Conservation (phyloP, 345 rosid genomes). For the Erysimum cheiranthoides region DNA sequence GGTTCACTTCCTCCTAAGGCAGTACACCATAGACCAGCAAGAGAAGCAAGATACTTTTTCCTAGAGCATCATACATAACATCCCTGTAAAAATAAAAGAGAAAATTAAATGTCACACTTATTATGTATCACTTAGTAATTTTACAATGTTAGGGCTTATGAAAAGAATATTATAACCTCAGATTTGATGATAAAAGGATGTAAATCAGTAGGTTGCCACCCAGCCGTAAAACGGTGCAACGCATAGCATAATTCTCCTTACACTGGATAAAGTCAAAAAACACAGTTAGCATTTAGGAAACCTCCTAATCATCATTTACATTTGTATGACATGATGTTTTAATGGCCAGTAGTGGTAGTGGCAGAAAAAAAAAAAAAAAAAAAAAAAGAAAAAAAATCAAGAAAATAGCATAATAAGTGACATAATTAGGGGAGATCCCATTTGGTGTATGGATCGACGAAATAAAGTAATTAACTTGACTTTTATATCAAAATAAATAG, state of each 20-base stretch:
- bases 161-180: conserved; percentile 54
- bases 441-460: too few relatives aligned
- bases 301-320: too few relatives aligned
- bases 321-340: too few relatives aligned
- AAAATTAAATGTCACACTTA: not conserved
- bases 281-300: too few relatives aligned
- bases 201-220: conserved; percentile 83
- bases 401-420: too few relatives aligned
- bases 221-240: conserved; percentile 99
- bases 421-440: too few relatives aligned
- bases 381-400: too few relatives aligned
- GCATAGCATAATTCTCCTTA: conserved; percentile 89
- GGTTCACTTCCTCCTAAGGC: conserved; percentile 96
- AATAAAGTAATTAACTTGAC: too few relatives aligned
- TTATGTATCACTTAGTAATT: not conserved
- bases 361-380: too few relatives aligned
- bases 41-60: conserved; percentile 96
- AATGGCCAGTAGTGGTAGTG: too few relatives aligned
- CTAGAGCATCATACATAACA: conserved; percentile 74
- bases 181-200: conserved; percentile 84
- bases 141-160: not conserved
- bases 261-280: conserved; percentile 51
- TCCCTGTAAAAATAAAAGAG: conserved; percentile 58
- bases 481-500: too few relatives aligned
- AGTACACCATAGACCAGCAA: conserved; percentile 97